A percentile compares a stretch with the other conserved stretches of the same genome.
Conservation (phyloP, 1,284 basidiomycete species). For the Leccinum pallidistipes region DNA sequence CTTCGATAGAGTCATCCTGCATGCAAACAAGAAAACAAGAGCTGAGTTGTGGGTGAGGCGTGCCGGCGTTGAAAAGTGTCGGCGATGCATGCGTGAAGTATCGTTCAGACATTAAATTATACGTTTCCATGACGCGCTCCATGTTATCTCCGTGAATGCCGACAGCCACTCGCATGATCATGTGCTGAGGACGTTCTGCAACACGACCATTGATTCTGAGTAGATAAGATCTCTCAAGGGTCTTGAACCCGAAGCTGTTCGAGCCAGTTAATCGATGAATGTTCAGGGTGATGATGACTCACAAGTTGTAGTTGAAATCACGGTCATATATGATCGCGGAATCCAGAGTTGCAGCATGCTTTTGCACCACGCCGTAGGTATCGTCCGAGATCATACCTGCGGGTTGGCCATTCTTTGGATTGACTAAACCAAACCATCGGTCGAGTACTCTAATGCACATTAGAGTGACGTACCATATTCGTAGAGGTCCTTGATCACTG, state of each 20-base stretch:
- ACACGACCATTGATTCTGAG: constrained; percentile 93
- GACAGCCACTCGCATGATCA: constrained; percentile 99
- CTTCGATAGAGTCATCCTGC: constrained; percentile 99
- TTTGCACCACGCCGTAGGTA: constrained; percentile 83
- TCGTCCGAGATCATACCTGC: constrained; percentile 93
- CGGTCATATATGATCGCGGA: constrained; percentile 97
- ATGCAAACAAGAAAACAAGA: constrained; percentile 98
- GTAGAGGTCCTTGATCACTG: constrained; percentile 91
- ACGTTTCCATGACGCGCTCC: constrained; percentile 89
- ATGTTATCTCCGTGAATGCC: constrained; percentile 94
- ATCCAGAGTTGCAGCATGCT: constrained; percentile 84
- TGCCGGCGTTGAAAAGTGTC: constrained; percentile 98
- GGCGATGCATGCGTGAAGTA: constrained; percentile 99
- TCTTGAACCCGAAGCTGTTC: constrained; percentile 96
- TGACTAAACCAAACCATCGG: constrained; percentile 56
- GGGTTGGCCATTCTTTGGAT: constrained; percentile 90
- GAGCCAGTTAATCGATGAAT: constrained; percentile 2
- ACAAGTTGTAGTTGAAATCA: constrained; percentile 97
- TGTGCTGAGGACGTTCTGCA: constrained; percentile 97
- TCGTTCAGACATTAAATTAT: constrained; percentile 93
- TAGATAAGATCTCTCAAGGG: constrained; percentile 96
- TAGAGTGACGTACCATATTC: constrained; percentile 67
- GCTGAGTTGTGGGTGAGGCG: constrained; percentile 92
- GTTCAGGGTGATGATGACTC: constrained; percentile 28
- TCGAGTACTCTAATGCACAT: constrained; percentile 4